Evolutionary conservation across 768 basidiomycete species (phyloP).

Genomic region (Auriscalpium vulgare): DNA sequence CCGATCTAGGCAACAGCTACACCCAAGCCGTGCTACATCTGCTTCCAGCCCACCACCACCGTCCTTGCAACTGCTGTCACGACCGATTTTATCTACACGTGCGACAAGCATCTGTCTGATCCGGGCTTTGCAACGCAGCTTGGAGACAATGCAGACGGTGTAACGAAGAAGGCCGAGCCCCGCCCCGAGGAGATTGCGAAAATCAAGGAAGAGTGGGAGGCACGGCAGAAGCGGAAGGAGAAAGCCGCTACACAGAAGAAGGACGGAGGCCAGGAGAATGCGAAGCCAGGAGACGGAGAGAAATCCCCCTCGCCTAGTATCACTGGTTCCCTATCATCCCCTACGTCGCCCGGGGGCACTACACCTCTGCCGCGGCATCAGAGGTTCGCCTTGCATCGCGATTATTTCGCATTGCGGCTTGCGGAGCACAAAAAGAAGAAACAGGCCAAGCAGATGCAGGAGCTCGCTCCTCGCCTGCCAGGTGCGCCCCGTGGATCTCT

Average conservation of each 20-base stretch:
- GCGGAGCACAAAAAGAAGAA: conserved; percentile 64
- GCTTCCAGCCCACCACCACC: conserved; percentile 71
- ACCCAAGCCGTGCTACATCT: conserved; percentile 68
- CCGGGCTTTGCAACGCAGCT: conserved; percentile 60
- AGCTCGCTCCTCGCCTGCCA: conserved; percentile 65
- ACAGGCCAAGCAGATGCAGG: conserved; percentile 59
- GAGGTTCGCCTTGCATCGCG: conserved; percentile 74
- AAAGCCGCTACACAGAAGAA: conserved; percentile 35
- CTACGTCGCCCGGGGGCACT: conserved; percentile 10
- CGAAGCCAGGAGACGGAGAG: conserved; percentile 21
- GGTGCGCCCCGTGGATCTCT: conserved; percentile 28
- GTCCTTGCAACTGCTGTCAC: conserved; percentile 82
- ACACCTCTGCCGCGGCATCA: conserved; percentile 43
- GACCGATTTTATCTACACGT: conserved; percentile 81
- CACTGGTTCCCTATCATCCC: conserved; percentile 21
- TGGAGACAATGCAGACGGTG: conserved; percentile 28
- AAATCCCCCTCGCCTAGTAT: conserved; percentile 25
- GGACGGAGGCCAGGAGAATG: conserved; percentile 28
- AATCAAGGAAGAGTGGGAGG: conserved; percentile 76
- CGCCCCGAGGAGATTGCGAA: conserved; percentile 67
- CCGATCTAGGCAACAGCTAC: conserved; percentile 63
- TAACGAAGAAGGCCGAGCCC: conserved; percentile 32
- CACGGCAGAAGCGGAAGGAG: conserved; percentile 53
- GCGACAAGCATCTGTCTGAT: conserved; percentile 74
- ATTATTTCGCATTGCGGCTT: conserved; percentile 74